Conservation (phyloP, 805 yeast species). For the Wickerhamiella kazuoi region DNA sequence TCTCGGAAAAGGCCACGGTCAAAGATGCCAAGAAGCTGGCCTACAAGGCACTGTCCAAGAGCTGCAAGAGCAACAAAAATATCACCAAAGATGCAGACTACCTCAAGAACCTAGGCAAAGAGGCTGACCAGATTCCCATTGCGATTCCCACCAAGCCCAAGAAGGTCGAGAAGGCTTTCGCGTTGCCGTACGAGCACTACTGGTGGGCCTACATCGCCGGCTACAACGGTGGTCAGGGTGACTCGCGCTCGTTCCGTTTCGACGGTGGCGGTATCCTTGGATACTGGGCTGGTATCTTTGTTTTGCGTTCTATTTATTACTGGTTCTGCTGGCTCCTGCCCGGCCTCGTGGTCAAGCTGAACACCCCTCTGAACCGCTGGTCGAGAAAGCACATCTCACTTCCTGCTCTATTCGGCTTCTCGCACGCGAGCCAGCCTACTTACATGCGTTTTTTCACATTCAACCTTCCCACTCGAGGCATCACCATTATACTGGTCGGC, state of each 20-base stretch:
- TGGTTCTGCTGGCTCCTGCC: conserved; percentile 3
- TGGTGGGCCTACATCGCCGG: neutral
- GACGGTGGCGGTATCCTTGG: conserved; percentile 3
- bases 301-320: conserved; percentile 2
- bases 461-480: conserved; percentile 25
- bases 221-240: neutral
- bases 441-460: conserved; percentile 8
- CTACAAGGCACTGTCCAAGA: neutral
- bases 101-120: neutral
- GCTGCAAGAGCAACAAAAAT: neutral
- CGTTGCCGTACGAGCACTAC: neutral
- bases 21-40: neutral
- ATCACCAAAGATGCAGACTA: neutral
- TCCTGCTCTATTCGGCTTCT: conserved; percentile 16
- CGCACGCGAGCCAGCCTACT: conserved; percentile 14
- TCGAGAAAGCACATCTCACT: conserved; percentile 14
- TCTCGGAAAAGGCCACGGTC: neutral
- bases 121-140: neutral
- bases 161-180: neutral
- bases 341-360: conserved; percentile 4
- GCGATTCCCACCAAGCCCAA: neutral
- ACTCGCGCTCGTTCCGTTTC: neutral
- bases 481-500: conserved; percentile 21
- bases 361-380: neutral
- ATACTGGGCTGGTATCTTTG: conserved; percentile 10